Base-by-base conservation (phyloP, 306 rosid genomes). In the Cyclanthera cordifolia region DNA sequence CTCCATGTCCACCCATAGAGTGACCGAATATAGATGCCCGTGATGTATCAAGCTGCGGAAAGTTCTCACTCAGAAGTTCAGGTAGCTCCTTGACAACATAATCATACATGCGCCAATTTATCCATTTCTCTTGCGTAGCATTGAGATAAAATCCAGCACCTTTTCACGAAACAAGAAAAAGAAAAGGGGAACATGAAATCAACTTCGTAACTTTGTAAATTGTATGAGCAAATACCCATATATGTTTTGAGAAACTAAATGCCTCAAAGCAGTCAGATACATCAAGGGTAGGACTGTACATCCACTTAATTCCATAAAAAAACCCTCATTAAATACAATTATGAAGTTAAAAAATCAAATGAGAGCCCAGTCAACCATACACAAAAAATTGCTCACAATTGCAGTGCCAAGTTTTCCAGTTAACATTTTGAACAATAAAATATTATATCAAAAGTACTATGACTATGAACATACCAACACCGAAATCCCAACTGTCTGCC, bases 401-500 rank as follows among this genome's bases (percentile, higher is more conserved):
- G 21, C 17, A 30, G 15, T 21, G 46, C 14, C 66, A 4, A 15
- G 39, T 16, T 58, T 13, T 58, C 17, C 19, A 27, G 16, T 27
- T 9, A 25, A 56, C 11, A 3, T 58, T 30, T 13, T 13, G 46
- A 30, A 4, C 3, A 3, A 59, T 1, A 60, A 68, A 13, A 41
- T 13, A 21, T 30, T 41, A 66, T 64, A 1, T 53, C 50, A 46
- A 53, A 45, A 54, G 69, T 19, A 24, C 23, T 23, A 7, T n/a
- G 20, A 24, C 23, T 23, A 7, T n/a, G 41, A 57, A 74, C 88
- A 65, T 87, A 92, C 96, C 96, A 76, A 89, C 85, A 72, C 98
- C 98, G 63, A 92, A 78, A 66, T 92, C 98, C 98, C 98, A 92
- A 72, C 87, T 87, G 65, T 89, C 98, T 0, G 98, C 88, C 79